Percentiles rank a stretch among this genome's conserved stretches.
phyloP scores from a whole-genome alignment of 2,329 filamentous ascomycete genomes.

The Amylocarpus encephaloides region DNA sequence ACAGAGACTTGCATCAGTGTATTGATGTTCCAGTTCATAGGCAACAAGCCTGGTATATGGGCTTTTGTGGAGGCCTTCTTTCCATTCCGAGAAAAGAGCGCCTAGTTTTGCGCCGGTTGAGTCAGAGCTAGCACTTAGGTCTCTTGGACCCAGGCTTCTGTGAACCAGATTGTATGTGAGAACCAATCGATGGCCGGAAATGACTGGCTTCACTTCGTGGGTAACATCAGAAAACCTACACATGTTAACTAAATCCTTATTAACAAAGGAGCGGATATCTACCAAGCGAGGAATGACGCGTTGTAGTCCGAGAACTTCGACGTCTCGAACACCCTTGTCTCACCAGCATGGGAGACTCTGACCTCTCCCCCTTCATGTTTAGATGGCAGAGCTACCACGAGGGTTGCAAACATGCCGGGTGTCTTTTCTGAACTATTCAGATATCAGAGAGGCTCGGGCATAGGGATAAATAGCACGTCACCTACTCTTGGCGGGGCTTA shows the following conservation, averaged over 20 bases:
- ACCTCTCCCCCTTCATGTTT: constrained; percentile 42
- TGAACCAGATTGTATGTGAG: constrained; percentile 48
- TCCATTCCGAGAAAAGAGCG: constrained; percentile 7
- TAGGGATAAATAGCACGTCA: neutral
- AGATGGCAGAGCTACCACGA: constrained; percentile 44
- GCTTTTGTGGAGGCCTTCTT: constrained; percentile 1
- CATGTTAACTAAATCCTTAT: neutral
- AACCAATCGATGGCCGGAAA: constrained; percentile 42
- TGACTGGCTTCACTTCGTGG: constrained; percentile 44
- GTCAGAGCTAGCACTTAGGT: constrained; percentile 6
- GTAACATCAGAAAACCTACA: constrained; percentile 46
- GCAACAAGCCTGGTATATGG: neutral
- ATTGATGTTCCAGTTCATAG: constrained; percentile 13
- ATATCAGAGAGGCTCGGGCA: neutral
- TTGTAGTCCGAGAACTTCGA: constrained; percentile 1
- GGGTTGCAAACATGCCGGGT: constrained; percentile 45
- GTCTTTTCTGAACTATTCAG: constrained; percentile 36
- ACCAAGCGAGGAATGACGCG: constrained; percentile 13
- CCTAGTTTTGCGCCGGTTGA: constrained; percentile 4
- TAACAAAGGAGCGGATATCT: neutral
- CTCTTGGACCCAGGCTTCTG: constrained; percentile 1
- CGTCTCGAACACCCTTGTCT: constrained; percentile 22
- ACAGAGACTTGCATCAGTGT: constrained; percentile 11
- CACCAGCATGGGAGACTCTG: constrained; percentile 34
- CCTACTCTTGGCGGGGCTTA: constrained; percentile 39